Conservation (phyloP, 805 yeast species). For the Candida pseudoglaebosa region DNA sequence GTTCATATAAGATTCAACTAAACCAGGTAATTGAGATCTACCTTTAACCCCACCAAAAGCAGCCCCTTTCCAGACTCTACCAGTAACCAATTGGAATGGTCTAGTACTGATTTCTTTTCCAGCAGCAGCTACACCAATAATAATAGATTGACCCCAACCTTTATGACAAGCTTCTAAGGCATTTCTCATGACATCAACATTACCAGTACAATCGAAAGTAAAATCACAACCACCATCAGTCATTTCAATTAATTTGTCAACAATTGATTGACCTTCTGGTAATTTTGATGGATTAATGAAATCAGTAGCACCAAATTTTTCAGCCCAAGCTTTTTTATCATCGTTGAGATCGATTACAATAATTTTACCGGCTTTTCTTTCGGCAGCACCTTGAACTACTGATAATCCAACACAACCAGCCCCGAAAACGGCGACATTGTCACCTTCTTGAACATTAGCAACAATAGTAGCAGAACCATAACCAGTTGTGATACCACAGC, state of each 20-base stretch:
- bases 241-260: conserved; percentile 76
- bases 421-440: conserved; percentile 94
- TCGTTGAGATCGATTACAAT: conserved; percentile 87
- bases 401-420: conserved; percentile 97
- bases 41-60: conserved; percentile 99
- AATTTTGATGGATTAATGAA: conserved; percentile 82
- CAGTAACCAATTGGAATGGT: conserved; percentile 98
- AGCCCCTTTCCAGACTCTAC: conserved; percentile 98
- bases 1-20: conserved; percentile 78
- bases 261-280: conserved; percentile 70
- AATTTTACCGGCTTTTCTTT: conserved; percentile 75
- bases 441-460: conserved; percentile 87
- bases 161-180: conserved; percentile 97
- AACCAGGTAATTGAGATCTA: conserved; percentile 87
- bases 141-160: conserved; percentile 96
- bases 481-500: conserved; percentile 98
- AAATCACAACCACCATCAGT: conserved; percentile 97
- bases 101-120: conserved; percentile 95
- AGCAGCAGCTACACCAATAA: conserved; percentile 98
- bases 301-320: conserved; percentile 91
- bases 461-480: conserved; percentile 96
- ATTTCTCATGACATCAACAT: conserved; percentile 88
- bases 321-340: conserved; percentile 80
- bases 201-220: conserved; percentile 98
- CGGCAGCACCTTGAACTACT: conserved; percentile 90